phyloP scores from a whole-genome alignment of 108 stramenopile species.

The Licmophora abbreviata region DNA sequence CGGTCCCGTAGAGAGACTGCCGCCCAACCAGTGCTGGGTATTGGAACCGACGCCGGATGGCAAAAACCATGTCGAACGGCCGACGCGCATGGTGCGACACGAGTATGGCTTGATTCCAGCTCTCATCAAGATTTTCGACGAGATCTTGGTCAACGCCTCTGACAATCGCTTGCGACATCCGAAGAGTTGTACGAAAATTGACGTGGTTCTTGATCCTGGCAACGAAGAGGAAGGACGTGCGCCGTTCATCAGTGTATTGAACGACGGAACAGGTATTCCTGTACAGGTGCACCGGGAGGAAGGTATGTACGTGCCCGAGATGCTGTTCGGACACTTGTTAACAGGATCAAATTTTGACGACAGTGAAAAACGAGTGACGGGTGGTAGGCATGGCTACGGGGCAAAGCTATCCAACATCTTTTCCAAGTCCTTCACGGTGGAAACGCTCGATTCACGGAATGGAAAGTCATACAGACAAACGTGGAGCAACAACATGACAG shows the following conservation, averaged over 20 bases:
- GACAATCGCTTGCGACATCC: constrained; percentile 84
- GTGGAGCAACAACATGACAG: constrained; percentile 77
- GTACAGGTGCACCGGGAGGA: constrained; percentile 49
- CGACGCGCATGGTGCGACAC: background rate
- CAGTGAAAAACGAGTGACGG: constrained; percentile 84
- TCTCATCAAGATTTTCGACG: constrained; percentile 86
- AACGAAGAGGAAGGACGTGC: constrained; percentile 12
- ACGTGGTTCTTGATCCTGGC: constrained; percentile 64
- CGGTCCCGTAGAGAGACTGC: constrained; percentile 39
- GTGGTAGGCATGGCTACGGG: constrained; percentile 87
- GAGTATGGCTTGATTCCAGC: constrained; percentile 5
- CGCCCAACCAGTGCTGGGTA: constrained; percentile 28
- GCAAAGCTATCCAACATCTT: constrained; percentile 90
- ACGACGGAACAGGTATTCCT: constrained; percentile 65
- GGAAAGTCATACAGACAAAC: constrained; percentile 41
- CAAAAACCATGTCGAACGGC: background rate
- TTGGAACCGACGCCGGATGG: constrained; percentile 11
- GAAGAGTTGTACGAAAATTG: constrained; percentile 48
- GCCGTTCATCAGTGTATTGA: constrained; percentile 65
- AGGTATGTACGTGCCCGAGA: constrained; percentile 85
- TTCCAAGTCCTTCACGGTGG: constrained; percentile 62
- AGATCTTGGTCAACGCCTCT: constrained; percentile 91
- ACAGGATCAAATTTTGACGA: constrained; percentile 99
- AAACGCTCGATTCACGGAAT: constrained; percentile 51
- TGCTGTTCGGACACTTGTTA: constrained; percentile 97